These are phyloP conservation scores for Saitozyma podzolica DNA, from an alignment of 768 basidiomycete species.

Conservation along the genomic window DNA sequence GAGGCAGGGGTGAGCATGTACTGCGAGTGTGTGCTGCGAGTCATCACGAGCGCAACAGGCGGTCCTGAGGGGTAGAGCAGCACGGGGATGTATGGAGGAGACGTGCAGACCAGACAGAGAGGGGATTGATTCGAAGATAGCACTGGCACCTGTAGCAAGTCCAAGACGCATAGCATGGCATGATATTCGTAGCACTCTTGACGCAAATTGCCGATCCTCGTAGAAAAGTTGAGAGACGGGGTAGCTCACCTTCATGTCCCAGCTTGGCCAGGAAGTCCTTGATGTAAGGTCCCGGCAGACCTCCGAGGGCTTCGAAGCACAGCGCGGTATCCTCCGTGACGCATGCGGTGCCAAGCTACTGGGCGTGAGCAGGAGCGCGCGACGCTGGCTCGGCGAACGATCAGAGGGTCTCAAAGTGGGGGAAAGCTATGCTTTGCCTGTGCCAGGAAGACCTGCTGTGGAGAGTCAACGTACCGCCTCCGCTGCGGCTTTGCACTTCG, in stretches of 20 bases:
- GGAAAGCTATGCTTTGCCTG: background rate
- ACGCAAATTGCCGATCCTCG: no score
- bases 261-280: constrained; percentile 82
- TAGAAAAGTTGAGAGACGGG: no score
- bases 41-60: background rate
- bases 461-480: constrained; percentile 60
- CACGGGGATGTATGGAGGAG: background rate
- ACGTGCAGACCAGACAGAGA: background rate
- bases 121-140: background rate
- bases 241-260: constrained; percentile 72
- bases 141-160: no score
- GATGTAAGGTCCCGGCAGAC: constrained; percentile 95
- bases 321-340: constrained; percentile 81
- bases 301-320: constrained; percentile 81
- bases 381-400: no score
- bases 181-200: no score
- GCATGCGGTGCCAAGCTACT: constrained; percentile 45
- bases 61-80: background rate
- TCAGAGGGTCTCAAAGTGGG: background rate
- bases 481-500: constrained; percentile 82
- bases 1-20: background rate
- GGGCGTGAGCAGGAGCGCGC: background rate
- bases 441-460: no score
- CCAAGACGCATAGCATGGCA: no score
- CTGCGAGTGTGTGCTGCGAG: background rate